These are phyloP conservation scores for Phytophthora chlamydospora DNA, from an alignment of 352 stramenopile genomes.

Conservation along the genomic window DNA sequence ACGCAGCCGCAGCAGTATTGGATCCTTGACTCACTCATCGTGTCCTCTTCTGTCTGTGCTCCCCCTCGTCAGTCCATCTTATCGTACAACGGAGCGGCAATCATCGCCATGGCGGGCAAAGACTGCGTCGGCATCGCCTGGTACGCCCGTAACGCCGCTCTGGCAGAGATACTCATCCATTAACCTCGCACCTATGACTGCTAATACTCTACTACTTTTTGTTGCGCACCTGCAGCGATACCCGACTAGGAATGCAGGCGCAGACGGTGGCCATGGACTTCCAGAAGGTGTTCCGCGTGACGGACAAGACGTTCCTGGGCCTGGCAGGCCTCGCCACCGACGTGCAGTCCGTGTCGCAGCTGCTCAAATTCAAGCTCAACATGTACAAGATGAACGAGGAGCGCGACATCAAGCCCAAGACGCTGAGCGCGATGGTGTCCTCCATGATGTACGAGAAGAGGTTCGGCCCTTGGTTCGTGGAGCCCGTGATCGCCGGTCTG, in stretches of 20 bases:
- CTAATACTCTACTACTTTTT: constrained; percentile 5
- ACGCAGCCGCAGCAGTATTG: background rate
- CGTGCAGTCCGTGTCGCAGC: constrained; percentile 97
- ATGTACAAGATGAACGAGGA: constrained; percentile 99
- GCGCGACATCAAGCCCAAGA: constrained; percentile 97
- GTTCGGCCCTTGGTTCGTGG: constrained; percentile 99
- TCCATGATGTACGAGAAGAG: constrained; percentile 99
- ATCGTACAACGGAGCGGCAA: constrained; percentile 98
- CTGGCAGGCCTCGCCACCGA: constrained; percentile 98
- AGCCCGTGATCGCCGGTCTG: constrained; percentile 98
- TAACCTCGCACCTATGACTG: background rate
- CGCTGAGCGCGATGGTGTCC: constrained; percentile 96
- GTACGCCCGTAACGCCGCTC: constrained; percentile 36
- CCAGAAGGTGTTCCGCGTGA: constrained; percentile 99
- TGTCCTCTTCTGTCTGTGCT: background rate
- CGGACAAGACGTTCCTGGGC: constrained; percentile 95
- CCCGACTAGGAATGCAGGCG: constrained; percentile 95
- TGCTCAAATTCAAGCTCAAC: constrained; percentile 95
- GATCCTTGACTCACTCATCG: background rate
- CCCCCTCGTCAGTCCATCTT: constrained; percentile 71
- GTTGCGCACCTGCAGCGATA: constrained; percentile 78
- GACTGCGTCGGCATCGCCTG: constrained; percentile 99
- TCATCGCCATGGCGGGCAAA: constrained; percentile 99
- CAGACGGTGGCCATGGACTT: constrained; percentile 98
- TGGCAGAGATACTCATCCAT: background rate